phyloP scores from a whole-genome alignment of 2,329 filamentous ascomycete genomes.

The Fusarium pseudonygamai region DNA sequence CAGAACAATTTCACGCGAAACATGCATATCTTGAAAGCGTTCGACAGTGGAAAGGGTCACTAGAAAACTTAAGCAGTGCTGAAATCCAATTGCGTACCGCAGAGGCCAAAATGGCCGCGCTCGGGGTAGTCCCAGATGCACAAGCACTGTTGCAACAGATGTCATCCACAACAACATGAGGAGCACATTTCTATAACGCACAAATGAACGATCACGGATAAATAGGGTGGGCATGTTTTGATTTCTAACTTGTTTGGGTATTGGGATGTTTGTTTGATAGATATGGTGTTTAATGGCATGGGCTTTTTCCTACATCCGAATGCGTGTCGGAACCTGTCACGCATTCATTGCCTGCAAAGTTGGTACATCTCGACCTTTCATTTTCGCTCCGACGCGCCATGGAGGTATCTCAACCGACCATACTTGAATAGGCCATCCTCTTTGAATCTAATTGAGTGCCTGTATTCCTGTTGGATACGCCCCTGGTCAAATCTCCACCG shows the following conservation, averaged over 20 bases:
- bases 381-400: background rate
- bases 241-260: too few relatives aligned
- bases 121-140: background rate
- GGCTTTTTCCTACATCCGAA: background rate
- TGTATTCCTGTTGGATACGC: background rate
- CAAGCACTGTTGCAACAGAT: too few relatives aligned
- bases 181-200: too few relatives aligned
- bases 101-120: background rate
- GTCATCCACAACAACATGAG: too few relatives aligned
- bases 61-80: background rate
- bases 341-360: background rate
- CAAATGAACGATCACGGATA: too few relatives aligned
- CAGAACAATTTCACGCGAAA: background rate
- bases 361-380: background rate
- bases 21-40: background rate
- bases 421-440: background rate
- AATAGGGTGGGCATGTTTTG: too few relatives aligned
- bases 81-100: background rate
- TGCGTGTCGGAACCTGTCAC: background rate
- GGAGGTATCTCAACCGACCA: background rate
- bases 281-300: background rate
- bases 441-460: background rate
- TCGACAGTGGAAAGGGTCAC: background rate
- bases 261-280: background rate
- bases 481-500: background rate